Evolutionary conservation across 768 basidiomycete species (phyloP), one percentile per base, ranked within the genome.

Genomic region (Saitozyma podzolica): DNA sequence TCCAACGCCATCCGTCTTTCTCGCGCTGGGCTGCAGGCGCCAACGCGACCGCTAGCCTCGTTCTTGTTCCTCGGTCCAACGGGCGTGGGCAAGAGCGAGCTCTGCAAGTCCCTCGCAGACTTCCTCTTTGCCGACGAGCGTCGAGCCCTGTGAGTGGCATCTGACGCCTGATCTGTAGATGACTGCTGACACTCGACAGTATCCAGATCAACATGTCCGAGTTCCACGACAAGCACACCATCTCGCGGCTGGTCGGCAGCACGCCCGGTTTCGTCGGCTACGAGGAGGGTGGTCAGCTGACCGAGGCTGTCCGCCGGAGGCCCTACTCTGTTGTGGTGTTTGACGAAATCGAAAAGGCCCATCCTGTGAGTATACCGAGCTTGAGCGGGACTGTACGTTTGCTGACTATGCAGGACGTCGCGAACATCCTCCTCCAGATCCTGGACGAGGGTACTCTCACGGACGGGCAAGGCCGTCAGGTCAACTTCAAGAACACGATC

Each of bases 131-230:
- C 92, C 63, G 90, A 93, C 65, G 91, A 93, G 73, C 87, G 89
- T 61, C 82, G 89, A 49, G 92, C 90, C 10, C 73, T 95, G 90
- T 91, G 72, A 80, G 86, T 83, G 6, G 6, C n/a, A 40, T 53
- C 37, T 10, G 5, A 42, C 8, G 37, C 8, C 11, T 42, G 37
- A 55, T 59, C 13, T 7, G 16, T 50, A 3, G 54, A 11, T 54
- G 40, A 20, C 57, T n/a, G 16, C 54, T 68, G 51, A 37, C 41
- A 11, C 20, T 11, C 16, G 29, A 9, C 63, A 90, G 89, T 58
- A 91, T 93, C 66, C 90, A 88, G 62, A 91, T 95, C 74, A 94
- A 96, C 69, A 93, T 95, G 91, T 89, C 90, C n/a, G 91, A 96
- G 75, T 95, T 97, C 80, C 92, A 91, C 16, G 91, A 94, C 67